phyloP scores from a whole-genome alignment of 768 basidiomycete genomes.

The Lactarius deliciosus region DNA sequence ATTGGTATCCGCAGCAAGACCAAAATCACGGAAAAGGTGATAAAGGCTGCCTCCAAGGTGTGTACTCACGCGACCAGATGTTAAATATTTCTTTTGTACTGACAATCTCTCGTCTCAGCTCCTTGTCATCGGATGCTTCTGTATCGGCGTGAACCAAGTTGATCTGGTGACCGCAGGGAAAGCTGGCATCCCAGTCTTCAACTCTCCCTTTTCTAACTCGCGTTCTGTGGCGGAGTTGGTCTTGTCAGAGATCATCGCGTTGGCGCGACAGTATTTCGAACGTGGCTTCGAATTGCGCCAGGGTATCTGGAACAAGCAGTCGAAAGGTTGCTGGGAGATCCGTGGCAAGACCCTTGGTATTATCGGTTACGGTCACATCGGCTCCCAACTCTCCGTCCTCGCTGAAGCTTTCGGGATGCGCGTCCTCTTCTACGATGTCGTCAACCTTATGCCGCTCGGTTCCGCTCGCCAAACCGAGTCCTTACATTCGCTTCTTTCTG shows the following conservation, averaged over 20 bases:
- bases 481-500: conserved; percentile 66
- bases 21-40: conserved; percentile 86
- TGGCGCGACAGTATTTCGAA: conserved; percentile 92
- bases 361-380: conserved; percentile 98
- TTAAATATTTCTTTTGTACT: not conserved
- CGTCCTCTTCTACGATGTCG: conserved; percentile 91
- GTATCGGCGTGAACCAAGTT: conserved; percentile 98
- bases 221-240: conserved; percentile 99
- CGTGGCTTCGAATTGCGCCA: conserved; percentile 82
- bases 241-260: conserved; percentile 87
- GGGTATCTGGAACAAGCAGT: conserved; percentile 98
- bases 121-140: conserved; percentile 96
- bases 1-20: conserved; percentile 98
- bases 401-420: conserved; percentile 95
- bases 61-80: conserved; percentile 7
- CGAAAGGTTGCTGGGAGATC: conserved; percentile 97
- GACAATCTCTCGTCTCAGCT: conserved; percentile 51
- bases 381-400: conserved; percentile 93
- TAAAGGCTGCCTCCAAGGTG: conserved; percentile 86
- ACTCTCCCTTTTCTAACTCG: conserved; percentile 98
- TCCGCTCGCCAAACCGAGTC: conserved; percentile 87
- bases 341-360: conserved; percentile 98
- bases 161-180: conserved; percentile 80
- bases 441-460: conserved; percentile 97
- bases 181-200: conserved; percentile 96